Evolutionary conservation across 108 stramenopile genomes (phyloP).

Genomic region (Cyclostephanos invisitatus): DNA sequence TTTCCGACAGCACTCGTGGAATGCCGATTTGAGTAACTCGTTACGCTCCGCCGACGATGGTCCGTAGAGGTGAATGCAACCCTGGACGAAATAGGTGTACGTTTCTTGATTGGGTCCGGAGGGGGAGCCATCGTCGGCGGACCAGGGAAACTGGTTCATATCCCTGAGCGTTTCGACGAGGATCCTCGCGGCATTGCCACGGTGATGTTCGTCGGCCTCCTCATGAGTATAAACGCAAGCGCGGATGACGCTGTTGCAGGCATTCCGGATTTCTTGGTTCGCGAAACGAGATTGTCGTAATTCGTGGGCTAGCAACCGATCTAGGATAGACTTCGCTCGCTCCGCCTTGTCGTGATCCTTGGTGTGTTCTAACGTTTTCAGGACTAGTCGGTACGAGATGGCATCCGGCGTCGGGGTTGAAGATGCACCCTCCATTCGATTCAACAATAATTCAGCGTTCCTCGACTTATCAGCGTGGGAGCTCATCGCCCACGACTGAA

Average conservation of each 20-base stretch:
- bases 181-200: slow-evolving; percentile 33
- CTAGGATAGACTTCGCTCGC: slow-evolving; percentile 27
- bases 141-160: slow-evolving; percentile 15
- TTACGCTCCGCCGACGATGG: slow-evolving; percentile 15
- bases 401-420: slow-evolving; percentile 21
- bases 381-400: slow-evolving; percentile 35
- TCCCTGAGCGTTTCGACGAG: slow-evolving; percentile 37
- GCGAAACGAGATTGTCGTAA: neutral
- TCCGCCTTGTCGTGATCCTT: slow-evolving; percentile 34
- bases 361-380: slow-evolving; percentile 40
- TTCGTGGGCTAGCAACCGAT: slow-evolving; percentile 11
- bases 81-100: slow-evolving; percentile 36
- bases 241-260: slow-evolving; percentile 34
- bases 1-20: slow-evolving; percentile 32
- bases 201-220: slow-evolving; percentile 24
- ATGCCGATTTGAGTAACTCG: slow-evolving; percentile 24
- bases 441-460: slow-evolving; percentile 35
- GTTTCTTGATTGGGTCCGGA: slow-evolving; percentile 31
- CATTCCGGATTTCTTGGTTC: slow-evolving; percentile 13
- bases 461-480: slow-evolving; percentile 26
- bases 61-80: slow-evolving; percentile 35
- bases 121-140: neutral
- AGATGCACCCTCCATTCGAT: slow-evolving; percentile 23
- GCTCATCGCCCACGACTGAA: slow-evolving; percentile 40
- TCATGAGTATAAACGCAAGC: slow-evolving; percentile 34